Evolutionary conservation across 257 asterid species (phyloP).

Genomic region (Solanum acaule): DNA sequence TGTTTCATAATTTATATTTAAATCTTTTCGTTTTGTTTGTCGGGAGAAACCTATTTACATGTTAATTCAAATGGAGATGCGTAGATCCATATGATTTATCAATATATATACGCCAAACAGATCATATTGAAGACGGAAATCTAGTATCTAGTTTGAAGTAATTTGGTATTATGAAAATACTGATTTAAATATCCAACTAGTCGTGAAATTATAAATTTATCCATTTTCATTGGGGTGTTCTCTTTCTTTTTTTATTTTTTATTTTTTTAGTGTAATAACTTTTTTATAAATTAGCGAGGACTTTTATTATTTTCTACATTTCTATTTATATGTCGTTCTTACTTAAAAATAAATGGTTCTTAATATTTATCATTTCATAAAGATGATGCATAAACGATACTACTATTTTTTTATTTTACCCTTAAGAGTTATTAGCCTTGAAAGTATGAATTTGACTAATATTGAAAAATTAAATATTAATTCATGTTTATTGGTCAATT

Average conservation of each 20-base stretch:
- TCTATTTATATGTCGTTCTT: too few relatives aligned
- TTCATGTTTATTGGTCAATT: too few relatives aligned
- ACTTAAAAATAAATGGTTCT: too few relatives aligned
- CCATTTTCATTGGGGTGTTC: neutral
- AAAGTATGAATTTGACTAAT: too few relatives aligned
- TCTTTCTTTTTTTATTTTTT: neutral
- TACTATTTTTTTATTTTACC: too few relatives aligned
- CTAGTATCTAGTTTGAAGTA: neutral
- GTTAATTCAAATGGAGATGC: neutral
- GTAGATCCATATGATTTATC: neutral
- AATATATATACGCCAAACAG: neutral
- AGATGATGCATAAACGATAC: too few relatives aligned
- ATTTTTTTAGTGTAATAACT: neutral
- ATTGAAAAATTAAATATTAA: too few relatives aligned
- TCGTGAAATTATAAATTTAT: neutral
- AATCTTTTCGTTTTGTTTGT: neutral
- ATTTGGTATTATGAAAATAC: neutral
- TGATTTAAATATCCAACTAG: neutral
- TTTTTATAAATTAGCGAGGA: neutral
- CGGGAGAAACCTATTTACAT: neutral
- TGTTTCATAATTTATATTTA: neutral
- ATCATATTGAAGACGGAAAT: neutral
- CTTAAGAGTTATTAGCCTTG: too few relatives aligned
- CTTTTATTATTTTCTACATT: neutral
- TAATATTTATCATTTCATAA: too few relatives aligned